Evolutionary conservation across 768 basidiomycete species (phyloP), one percentile per base, ranked within the genome.

Genomic region (Suillus lakei): DNA sequence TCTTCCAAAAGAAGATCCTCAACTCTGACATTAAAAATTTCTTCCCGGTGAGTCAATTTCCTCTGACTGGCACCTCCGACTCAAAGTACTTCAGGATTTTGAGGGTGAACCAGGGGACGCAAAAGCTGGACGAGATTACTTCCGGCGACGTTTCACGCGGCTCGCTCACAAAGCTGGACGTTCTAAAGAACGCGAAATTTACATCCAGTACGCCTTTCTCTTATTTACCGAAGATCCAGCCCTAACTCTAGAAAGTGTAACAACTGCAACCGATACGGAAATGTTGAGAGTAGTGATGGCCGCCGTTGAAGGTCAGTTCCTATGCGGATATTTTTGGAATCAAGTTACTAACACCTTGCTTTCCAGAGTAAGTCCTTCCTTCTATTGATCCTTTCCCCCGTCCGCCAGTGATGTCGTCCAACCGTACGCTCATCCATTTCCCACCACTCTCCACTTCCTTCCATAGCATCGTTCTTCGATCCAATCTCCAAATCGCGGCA

Each of bases 211-310:
- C 78, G 93, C 85, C 43, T n/a, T 58, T 66, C 50, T 43, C 58
- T 62, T 63, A 13, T 43, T 58, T 56, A 36, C 66, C 68, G 39
- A 66, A 64, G 63, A 30, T 60, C 46, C 56, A 41, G 8, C 63
- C 41, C 51, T 61, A 58, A 51, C 38, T 18, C 60, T 61, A 51
- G 46, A 65, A 50, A 95, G 95, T 78, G 88, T 90, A 66, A 96
- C 95, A 51, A 96, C 90, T 48, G 94, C 95, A 39, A 95, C 95
- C 26, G 95, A 96, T 80, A 96, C 94, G 1, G 92, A 86, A 23
- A 85, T 95, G 84, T 79, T 96, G 59, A 84, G 91, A 70, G 93
- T 96, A 23, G 93, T 98, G 18, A 97, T 97, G 96, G 92, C 93
- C 68, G 95, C 96, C 66, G 94, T 96, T 60, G 92, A 95, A 95